Base-by-base conservation (phyloP, 345 rosid species). In the Lumnitzera littorea region DNA sequence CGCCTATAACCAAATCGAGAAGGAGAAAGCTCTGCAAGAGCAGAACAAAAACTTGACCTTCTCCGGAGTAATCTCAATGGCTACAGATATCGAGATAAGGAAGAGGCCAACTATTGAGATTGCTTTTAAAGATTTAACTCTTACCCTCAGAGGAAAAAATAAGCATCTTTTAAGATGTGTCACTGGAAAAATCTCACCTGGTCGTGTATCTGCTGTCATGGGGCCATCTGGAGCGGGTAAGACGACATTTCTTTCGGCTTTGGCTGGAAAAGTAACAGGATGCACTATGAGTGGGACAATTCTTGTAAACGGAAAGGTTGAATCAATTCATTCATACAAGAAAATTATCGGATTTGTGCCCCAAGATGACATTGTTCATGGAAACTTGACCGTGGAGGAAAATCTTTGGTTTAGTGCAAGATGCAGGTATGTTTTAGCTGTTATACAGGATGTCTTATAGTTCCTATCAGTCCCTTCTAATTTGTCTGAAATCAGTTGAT, bases 141-240 rank as follows among this genome's bases (percentile, higher is more conserved):
- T 91, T 64, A 88, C 94, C 58, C 61, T 91, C 59, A 95, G 70
- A 75, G 84, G 82, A 4, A 91, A 86, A 76, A 85, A 88, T 78
- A 95, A 77, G 75, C 91, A 82, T 76, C 83, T 95, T 0, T 25
- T 95, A 64, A 88, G 97, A 69, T 79, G 87, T 61, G 98, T 95
- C 56, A 86, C 96, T 2, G 99, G 99, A 50, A 91, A 95, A 66
- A 63, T 95, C 67, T 79, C 77, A 2, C 96, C 98, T 62, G 97
- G 96, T 13, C 79, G 89, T 69, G 95, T 95, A 65, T 88, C 96
- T 23, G 96, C 97, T 48, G 99, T 95, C 48, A 95, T 91, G 97
- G 99, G 98, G 56, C 98, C 99, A 47, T 95, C 99, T 31, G 99
- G 97, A 25, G 98, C 99, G 6, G 99, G 99, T 47, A 95, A 95